Conservation (phyloP, 2,329 filamentous ascomycete species). For the Cyanodermella asteris region DNA sequence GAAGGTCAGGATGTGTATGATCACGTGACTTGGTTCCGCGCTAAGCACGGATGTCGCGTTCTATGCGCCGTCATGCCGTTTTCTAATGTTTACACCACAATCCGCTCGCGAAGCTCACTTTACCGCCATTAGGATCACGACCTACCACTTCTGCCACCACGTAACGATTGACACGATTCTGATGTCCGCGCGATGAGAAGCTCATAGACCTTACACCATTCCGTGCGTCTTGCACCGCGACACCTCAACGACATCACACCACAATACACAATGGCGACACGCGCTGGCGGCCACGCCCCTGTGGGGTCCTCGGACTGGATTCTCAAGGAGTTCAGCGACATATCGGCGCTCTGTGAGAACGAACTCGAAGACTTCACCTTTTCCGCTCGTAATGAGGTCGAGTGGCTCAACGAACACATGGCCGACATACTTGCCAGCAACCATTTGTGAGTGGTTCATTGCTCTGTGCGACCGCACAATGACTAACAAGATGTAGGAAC, state of each 20-base stretch:
- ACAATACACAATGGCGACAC: too few relatives aligned
- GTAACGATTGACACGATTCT: too few relatives aligned
- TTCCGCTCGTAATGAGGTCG: slow-evolving; percentile 77
- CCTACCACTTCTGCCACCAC: too few relatives aligned
- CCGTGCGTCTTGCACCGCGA: not conserved
- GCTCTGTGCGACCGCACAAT: slow-evolving; percentile 6
- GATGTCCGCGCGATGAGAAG: too few relatives aligned
- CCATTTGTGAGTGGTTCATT: slow-evolving; percentile 45
- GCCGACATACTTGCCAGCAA: slow-evolving; percentile 73
- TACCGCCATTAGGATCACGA: too few relatives aligned
- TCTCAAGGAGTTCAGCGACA: slow-evolving; percentile 58
- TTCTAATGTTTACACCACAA: too few relatives aligned
- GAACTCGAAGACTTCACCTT: slow-evolving; percentile 88
- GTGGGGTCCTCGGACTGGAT: slow-evolving; percentile 77
- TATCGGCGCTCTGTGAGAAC: slow-evolving; percentile 50
- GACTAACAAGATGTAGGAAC: slow-evolving; percentile 36
- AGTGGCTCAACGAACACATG: slow-evolving; percentile 99
- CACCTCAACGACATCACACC: slow-evolving; percentile 13
- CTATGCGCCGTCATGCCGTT: too few relatives aligned
- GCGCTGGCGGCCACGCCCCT: slow-evolving; percentile 23
- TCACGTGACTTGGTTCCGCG: too few relatives aligned
- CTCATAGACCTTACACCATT: too few relatives aligned
- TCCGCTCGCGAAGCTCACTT: too few relatives aligned
- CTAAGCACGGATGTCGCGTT: too few relatives aligned
- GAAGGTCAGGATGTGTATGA: too few relatives aligned